Percentiles rank a stretch among this genome's conserved stretches.
These are phyloP conservation scores for Oemleria cerasiformis DNA, from an alignment of 306 rosid genomes.

Conservation along the genomic window DNA sequence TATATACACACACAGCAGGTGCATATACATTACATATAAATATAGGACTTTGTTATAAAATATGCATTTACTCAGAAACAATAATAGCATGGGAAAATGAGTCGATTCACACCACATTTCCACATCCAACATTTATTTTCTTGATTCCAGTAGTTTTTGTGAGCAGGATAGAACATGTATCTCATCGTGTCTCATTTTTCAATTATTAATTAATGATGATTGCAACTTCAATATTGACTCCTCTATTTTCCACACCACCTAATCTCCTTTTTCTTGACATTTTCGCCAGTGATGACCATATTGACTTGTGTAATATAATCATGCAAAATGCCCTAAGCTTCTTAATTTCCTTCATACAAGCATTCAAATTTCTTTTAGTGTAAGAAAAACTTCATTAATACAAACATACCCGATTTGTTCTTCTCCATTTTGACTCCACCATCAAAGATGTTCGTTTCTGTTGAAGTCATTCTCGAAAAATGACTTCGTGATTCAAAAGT, in stretches of 20 bases:
- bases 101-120: conserved; percentile 12
- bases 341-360: conserved; percentile 15
- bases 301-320: conserved; percentile 7
- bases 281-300: conserved; percentile 9
- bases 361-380: neutral
- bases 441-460: too few relatives aligned
- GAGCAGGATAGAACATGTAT: too few relatives aligned
- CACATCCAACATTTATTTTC: neutral
- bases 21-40: neutral
- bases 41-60: too few relatives aligned
- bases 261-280: conserved; percentile 1
- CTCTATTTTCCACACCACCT: conserved; percentile 45
- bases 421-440: too few relatives aligned
- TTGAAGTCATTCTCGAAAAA: too few relatives aligned
- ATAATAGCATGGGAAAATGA: too few relatives aligned
- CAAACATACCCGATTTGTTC: neutral
- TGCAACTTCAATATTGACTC: too few relatives aligned
- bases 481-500: too few relatives aligned
- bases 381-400: neutral
- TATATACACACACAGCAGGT: too few relatives aligned
- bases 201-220: too few relatives aligned
- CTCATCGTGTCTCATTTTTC: too few relatives aligned
- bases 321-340: conserved; percentile 14
- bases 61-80: neutral
- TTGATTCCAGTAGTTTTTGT: too few relatives aligned